These are phyloP conservation scores for Chaetomiaceae sp. DNA, from an alignment of 2,329 filamentous ascomycete genomes.

Conservation along the genomic window DNA sequence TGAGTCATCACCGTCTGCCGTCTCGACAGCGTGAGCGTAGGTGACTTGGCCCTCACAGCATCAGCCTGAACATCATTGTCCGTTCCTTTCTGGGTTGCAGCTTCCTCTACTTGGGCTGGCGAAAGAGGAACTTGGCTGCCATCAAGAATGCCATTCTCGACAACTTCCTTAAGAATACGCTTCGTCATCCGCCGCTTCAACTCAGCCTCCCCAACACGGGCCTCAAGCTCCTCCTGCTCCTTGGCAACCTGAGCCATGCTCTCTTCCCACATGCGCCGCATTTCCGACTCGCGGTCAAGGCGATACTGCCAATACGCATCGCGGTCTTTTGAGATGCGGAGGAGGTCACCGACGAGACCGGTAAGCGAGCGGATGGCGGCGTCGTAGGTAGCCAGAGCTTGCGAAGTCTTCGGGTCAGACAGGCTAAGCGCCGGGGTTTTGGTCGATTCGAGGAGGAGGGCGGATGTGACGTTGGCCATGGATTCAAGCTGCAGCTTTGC, in stretches of 20 bases:
- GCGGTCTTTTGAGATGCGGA: slow-evolving; percentile 89
- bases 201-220: slow-evolving; percentile 81
- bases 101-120: slow-evolving; percentile 31
- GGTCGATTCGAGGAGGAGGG: slow-evolving; percentile 66
- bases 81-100: slow-evolving; percentile 34
- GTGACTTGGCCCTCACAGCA: slow-evolving; percentile 36
- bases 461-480: slow-evolving; percentile 78
- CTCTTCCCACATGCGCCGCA: slow-evolving; percentile 96
- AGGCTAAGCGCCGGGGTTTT: slow-evolving; percentile 67
- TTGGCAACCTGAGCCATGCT: slow-evolving; percentile 96
- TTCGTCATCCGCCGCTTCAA: slow-evolving; percentile 87
- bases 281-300: slow-evolving; percentile 82
- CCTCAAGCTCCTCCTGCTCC: slow-evolving; percentile 89
- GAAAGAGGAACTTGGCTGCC: slow-evolving; percentile 33
- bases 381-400: slow-evolving; percentile 82
- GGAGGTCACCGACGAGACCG: slow-evolving; percentile 74
- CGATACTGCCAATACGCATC: slow-evolving; percentile 97
- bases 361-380: slow-evolving; percentile 84
- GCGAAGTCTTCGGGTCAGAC: slow-evolving; percentile 69
- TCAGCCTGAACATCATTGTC: slow-evolving; percentile 25
- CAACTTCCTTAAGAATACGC: slow-evolving; percentile 78
- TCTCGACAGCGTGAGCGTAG: slow-evolving; percentile 42
- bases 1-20: slow-evolving; percentile 65
- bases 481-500: slow-evolving; percentile 90
- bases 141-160: slow-evolving; percentile 52